Base-by-base conservation (phyloP, 129 eudicot species). In the Helichrysum umbraculigerum region DNA sequence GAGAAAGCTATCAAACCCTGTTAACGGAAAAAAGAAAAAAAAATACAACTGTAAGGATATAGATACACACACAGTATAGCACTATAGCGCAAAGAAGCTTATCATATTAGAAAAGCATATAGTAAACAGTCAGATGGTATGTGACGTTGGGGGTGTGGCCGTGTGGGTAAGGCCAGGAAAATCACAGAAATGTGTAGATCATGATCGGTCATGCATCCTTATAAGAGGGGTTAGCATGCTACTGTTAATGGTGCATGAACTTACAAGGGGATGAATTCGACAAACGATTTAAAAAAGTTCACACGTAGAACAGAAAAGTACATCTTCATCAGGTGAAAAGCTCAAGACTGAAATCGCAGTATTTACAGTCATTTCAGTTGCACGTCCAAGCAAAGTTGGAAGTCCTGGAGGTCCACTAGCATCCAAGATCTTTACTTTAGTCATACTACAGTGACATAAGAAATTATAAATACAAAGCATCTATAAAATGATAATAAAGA, bases 291-390 rank as follows among this genome's bases (percentile, higher is more conserved):
- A 44, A 11, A 44, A 5, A 12, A 44, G 4, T 0, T 44, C 52
- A 12, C 16, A 44, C 9, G 47, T 9, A 39, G 47, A 39, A 66
- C 16, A 67, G 19, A 22, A 20, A 74, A 63, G 68, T 88, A 94
- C 98, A 97, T 94, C 99, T 87, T 97, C 97, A 81, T 91, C 99
- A 56, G 90, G 97, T 79, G 99, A 84, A 88, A 94, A 94, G 78
- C 93, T 89, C 80, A 94, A 78, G 81, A 90, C 96, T 21, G 97
- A 91, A 73, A 94, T 91, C 61, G 93, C 93, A 37, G 96, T 87
- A 66, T 84, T 86, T n/a, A 79, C 60, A 17, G 83, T 84, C 68
- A 73, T 56, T 74, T 86, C 96, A 76, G 91, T 82, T 72, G 85
- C 86, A 73, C 93, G 90, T 19, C 97, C 91, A 47, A 94, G 91